Base-by-base conservation (phyloP, 495 filamentous ascomycete genomes). In the Haplographium delicatum region DNA sequence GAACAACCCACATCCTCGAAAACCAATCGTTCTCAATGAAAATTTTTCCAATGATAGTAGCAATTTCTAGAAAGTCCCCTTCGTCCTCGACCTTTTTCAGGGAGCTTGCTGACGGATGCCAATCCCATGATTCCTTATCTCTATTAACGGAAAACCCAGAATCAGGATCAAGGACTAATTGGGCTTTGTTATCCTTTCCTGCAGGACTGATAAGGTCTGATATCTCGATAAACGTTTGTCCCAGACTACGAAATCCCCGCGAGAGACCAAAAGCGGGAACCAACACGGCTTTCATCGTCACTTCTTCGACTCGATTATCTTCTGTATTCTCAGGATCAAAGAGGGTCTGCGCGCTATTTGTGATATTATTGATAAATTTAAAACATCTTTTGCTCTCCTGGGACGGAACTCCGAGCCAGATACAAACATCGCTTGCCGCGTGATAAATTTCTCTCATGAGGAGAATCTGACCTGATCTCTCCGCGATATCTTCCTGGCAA, bases 1-100 rank as follows among this genome's bases (percentile, higher is more conserved):
- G 51, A 27, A 47, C 51, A 15, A 54, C 51, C 51, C 51, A 54
- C 35, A 54, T 48, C 22, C 44, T 19, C n/a, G 24, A 22, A 27
- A 54, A 48, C 51, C 51, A 54, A 5, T 35, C 20, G 33, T 40
- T 47, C 10, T 53, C 30, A 10, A 43, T 47, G 13, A 54, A 24
- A 22, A 25, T 25, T 5, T 26, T 20, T 8, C 22, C 35, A n/a
- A 54, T 41, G 1, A 25, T 6, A 15, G 10, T 23, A 8, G 16
- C 44, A 4, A 54, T 47, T 18, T 47, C n/a, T 10, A 15, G 10
- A 18, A 46, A 47, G n/a, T 34, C 44, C 7, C 28, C 44, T 47
- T 47, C 44, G 1, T 45, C 13, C 6, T 20, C 24, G 19, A 35
- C 44, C 13, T 47, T 47, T 16, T 11, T 10, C 3, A 47, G 19